These are phyloP conservation scores for Leishmania tropica DNA, from an alignment of 208 protist species.

Conservation along the genomic window DNA sequence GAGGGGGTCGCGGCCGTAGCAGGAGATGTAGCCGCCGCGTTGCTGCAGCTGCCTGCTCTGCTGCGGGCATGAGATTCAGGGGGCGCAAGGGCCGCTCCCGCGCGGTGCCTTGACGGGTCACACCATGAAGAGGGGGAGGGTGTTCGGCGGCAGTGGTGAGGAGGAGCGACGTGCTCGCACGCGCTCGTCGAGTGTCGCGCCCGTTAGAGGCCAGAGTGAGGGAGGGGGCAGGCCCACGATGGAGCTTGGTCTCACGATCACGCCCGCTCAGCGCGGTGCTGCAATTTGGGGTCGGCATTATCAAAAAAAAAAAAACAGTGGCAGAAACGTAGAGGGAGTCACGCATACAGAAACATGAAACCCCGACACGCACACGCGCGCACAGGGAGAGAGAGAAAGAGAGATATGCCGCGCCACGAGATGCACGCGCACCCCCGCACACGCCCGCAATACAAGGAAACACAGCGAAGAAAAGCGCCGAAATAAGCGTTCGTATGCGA, in stretches of 20 bases:
- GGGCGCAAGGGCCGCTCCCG: background rate
- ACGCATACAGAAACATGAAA: background rate
- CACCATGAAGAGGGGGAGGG: background rate
- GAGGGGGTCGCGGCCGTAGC: background rate
- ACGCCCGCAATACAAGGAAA: background rate
- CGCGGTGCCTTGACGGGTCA: background rate
- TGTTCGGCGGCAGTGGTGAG: background rate
- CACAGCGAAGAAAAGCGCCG: background rate
- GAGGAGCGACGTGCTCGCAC: background rate
- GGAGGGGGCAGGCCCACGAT: background rate
- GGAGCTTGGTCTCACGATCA: background rate
- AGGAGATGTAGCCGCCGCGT: background rate
- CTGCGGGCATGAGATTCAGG: background rate
- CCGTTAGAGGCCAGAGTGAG: background rate
- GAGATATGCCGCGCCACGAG: background rate
- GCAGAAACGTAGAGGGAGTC: background rate
- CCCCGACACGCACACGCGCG: background rate
- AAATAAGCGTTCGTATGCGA: background rate
- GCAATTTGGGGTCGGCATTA: background rate
- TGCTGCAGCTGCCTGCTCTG: background rate
- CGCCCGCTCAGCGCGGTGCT: background rate
- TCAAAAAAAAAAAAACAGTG: background rate
- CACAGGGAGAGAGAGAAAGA: background rate
- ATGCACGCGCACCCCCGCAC: background rate
- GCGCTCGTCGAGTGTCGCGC: background rate